phyloP scores from a whole-genome alignment of 2,329 filamentous ascomycete genomes.

The Diaporthe vexans region DNA sequence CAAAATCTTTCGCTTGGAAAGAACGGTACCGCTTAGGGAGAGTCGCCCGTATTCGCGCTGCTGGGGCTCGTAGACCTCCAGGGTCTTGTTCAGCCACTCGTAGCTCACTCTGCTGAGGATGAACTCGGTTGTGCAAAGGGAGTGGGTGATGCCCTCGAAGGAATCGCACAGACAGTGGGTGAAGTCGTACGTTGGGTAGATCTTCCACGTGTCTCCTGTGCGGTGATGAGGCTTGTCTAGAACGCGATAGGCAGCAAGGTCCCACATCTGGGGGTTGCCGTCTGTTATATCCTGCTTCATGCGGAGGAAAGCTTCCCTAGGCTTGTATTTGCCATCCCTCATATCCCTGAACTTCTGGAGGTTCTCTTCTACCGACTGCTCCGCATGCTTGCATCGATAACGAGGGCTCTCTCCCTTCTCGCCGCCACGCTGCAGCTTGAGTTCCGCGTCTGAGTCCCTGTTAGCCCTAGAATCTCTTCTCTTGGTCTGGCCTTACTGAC shows the following conservation, averaged over 20 bases:
- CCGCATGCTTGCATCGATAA: slow-evolving; percentile 85
- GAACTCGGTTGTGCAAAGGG: slow-evolving; percentile 42
- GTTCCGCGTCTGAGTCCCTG: slow-evolving; percentile 71
- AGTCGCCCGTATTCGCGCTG: slow-evolving; percentile 79
- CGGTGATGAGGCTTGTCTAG: slow-evolving; percentile 78
- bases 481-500: background rate
- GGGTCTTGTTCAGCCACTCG: slow-evolving; percentile 86
- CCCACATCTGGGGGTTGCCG: slow-evolving; percentile 96
- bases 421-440: slow-evolving; percentile 89
- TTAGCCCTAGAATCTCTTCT: background rate
- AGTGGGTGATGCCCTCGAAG: slow-evolving; percentile 90
- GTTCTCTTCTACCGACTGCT: slow-evolving; percentile 81
- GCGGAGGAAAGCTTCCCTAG: slow-evolving; percentile 84
- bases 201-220: slow-evolving; percentile 87
- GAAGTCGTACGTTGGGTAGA: slow-evolving; percentile 96
- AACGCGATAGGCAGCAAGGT: slow-evolving; percentile 91
- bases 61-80: slow-evolving; percentile 92
- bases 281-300: slow-evolving; percentile 93
- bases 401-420: slow-evolving; percentile 77
- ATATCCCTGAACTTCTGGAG: slow-evolving; percentile 88
- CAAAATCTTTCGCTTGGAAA: slow-evolving; percentile 88
- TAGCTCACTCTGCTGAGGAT: slow-evolving; percentile 76
- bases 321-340: slow-evolving; percentile 91
- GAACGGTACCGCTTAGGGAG: slow-evolving; percentile 85
- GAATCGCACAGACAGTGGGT: slow-evolving; percentile 93